phyloP scores from a whole-genome alignment of 208 protist species.

The Phytomonas sp. region DNA sequence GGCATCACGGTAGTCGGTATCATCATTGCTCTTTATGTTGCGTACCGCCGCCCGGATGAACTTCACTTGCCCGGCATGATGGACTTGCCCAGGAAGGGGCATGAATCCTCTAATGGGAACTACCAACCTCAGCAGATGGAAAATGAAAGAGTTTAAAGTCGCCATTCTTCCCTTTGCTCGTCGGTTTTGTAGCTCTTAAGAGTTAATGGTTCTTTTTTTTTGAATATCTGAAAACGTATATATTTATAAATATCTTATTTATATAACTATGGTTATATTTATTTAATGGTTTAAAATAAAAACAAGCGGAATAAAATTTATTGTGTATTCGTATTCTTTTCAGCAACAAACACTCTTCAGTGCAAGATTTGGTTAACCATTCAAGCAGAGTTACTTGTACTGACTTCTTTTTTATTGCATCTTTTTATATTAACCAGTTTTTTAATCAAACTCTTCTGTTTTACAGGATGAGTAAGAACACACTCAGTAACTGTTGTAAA shows the following conservation, averaged over 20 bases:
- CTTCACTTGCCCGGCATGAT: conserved; percentile 30
- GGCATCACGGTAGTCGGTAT: conserved; percentile 45
- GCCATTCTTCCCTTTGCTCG: not conserved
- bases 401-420: conserved; percentile 7
- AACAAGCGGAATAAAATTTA: not conserved
- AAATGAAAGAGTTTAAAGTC: not conserved
- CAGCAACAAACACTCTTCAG: not conserved
- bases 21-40: conserved; percentile 32
- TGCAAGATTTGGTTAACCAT: too few species aligned
- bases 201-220: conserved; percentile 4
- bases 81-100: conserved; percentile 26
- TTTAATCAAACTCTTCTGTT: conserved; percentile 4
- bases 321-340: not conserved
- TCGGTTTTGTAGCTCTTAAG: not conserved
- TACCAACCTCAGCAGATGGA: not conserved
- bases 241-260: conserved; percentile 5
- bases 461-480: not conserved
- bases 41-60: conserved; percentile 45
- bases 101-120: conserved; percentile 15
- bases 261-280: conserved; percentile 10
- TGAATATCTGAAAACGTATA: conserved; percentile 3
- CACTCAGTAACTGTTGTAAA: not conserved
- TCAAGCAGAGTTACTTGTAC: conserved; percentile 8
- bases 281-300: conserved; percentile 1
- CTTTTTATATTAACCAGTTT: not conserved